Conservation (phyloP, 2,329 filamentous ascomycete species). For the Penicillium sp. region DNA sequence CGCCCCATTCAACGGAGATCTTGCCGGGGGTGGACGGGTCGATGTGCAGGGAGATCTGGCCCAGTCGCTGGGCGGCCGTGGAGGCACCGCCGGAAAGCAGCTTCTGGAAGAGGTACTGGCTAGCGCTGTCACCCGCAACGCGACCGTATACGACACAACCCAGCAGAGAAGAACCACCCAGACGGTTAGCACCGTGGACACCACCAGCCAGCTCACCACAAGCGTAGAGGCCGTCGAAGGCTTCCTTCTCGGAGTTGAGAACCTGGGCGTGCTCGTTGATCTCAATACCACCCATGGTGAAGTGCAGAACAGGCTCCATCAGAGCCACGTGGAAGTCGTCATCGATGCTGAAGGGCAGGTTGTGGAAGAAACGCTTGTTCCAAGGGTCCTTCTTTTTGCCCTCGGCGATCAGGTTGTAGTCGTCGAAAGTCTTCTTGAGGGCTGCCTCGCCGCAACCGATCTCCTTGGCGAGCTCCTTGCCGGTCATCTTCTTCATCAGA, state of each 20-base stretch:
- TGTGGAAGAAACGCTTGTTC: slow-evolving; percentile 99
- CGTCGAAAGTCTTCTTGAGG: slow-evolving; percentile 81
- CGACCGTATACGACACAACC: slow-evolving; percentile 98
- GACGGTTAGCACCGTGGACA: slow-evolving; percentile 96
- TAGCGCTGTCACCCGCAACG: slow-evolving; percentile 88
- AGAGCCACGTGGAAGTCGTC: slow-evolving; percentile 92
- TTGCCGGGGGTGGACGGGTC: slow-evolving; percentile 85
- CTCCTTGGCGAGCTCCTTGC: slow-evolving; percentile 86
- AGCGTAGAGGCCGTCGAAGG: too few relatives aligned
- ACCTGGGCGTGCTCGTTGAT: slow-evolving; percentile 99
- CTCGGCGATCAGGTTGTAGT: slow-evolving; percentile 89
- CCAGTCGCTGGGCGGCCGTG: slow-evolving; percentile 66
- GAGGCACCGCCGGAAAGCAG: slow-evolving; percentile 58
- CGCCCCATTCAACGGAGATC: slow-evolving; percentile 82
- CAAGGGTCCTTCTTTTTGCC: slow-evolving; percentile 97
- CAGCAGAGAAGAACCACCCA: slow-evolving; percentile 93
- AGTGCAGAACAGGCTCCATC: slow-evolving; percentile 98
- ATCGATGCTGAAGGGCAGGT: slow-evolving; percentile 76
- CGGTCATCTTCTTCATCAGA: slow-evolving; percentile 98
- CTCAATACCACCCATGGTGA: slow-evolving; percentile 99
- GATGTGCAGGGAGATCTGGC: slow-evolving; percentile 95
- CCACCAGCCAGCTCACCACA: slow-evolving; percentile 96
- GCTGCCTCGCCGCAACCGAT: slow-evolving; percentile 85
- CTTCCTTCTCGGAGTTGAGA: too few relatives aligned
- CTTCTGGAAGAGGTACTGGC: slow-evolving; percentile 93